Evolutionary conservation across 495 filamentous ascomycete species (phyloP), one percentile per base, ranked within the genome.

Genomic region (Neurospora sp.): DNA sequence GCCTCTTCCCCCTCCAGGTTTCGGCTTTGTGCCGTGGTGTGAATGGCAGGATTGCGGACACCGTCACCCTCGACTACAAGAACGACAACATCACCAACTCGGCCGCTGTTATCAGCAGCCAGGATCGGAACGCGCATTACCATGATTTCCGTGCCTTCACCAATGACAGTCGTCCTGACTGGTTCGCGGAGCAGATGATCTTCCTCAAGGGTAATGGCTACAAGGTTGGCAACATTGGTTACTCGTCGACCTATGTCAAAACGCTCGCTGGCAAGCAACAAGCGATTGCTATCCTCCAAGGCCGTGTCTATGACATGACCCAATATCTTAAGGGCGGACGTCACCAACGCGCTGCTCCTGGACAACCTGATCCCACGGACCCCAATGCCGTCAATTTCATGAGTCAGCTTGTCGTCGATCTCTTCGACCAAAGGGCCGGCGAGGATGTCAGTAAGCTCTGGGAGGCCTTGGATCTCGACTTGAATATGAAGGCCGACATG

Each of bases 1-100:
- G 87, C 59, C 85, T 99, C 16, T 99, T 99, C 83, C 96, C 96
- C 0, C 86, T 99, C 14, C 96, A 99, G 79, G 96, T 98, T 18
- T 96, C 92, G 5, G 93, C 95, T 42, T 85, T 98, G 44, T 99
- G 96, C 81, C 88, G 91, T 66, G 96, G 96, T 42, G 87, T 86
- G 39, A 81, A 88, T 70, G 93, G 92, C 31, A 27, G 44, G 61
- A 74, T 76, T 85, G 40, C 95, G 37, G 87, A 93, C 76, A 86
- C 87, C 69, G 92, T 99, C 18, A 89, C 90, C 69, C 87, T 98
- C 69, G 91, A 94, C 79, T 98, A 94, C 81, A 88, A 88, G 74
- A 85, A 85, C 16, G 90, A 89, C 73, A 99, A 99, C 80, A 84
- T 91, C 61, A 88, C 89, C 9, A 89, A 88, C 14, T 87, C 88